Evolutionary conservation across 78 protist species (phyloP).

Genomic region (Polysphondylium violaceum): DNA sequence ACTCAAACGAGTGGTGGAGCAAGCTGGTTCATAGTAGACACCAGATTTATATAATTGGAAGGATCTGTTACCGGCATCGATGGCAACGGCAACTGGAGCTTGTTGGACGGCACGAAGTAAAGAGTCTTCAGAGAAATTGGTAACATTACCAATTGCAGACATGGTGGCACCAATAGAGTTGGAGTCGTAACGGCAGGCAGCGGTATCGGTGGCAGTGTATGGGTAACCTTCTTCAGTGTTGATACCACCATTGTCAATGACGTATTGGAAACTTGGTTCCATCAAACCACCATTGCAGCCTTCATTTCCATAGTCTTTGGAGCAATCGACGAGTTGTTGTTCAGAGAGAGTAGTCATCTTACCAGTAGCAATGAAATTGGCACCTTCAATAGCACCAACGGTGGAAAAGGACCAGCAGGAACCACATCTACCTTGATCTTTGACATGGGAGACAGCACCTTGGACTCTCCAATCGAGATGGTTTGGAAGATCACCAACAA

Average conservation of each 20-base stretch:
- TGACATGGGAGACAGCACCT: constrained; percentile 85
- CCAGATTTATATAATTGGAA: constrained; percentile 91
- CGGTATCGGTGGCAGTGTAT: constrained; percentile 72
- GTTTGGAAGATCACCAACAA: constrained; percentile 34
- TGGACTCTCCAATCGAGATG: constrained; percentile 83
- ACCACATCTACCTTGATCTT: constrained; percentile 91
- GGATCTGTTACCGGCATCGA: constrained; percentile 83
- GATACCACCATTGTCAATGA: constrained; percentile 68
- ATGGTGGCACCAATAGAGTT: constrained; percentile 48
- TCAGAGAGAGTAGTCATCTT: constrained; percentile 76
- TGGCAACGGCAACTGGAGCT: constrained; percentile 89
- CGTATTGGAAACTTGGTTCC: constrained; percentile 76
- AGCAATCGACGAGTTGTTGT: constrained; percentile 88
- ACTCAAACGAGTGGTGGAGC: constrained; percentile 70
- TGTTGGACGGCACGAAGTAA: constrained; percentile 55
- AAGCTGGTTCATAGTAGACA: constrained; percentile 64
- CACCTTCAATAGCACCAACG: constrained; percentile 38
- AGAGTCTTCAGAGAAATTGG: constrained; percentile 47
- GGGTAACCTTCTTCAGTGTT: constrained; percentile 90
- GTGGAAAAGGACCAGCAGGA: constrained; percentile 34
- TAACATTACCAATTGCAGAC: constrained; percentile 53
- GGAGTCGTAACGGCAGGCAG: constrained; percentile 26
- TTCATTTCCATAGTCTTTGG: constrained; percentile 58
- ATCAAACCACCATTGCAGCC: constrained; percentile 91
- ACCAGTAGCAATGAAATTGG: constrained; percentile 27